Base-by-base conservation (phyloP, 1,139 yeast genomes). In the Magnusiomyces tetraspermus region DNA sequence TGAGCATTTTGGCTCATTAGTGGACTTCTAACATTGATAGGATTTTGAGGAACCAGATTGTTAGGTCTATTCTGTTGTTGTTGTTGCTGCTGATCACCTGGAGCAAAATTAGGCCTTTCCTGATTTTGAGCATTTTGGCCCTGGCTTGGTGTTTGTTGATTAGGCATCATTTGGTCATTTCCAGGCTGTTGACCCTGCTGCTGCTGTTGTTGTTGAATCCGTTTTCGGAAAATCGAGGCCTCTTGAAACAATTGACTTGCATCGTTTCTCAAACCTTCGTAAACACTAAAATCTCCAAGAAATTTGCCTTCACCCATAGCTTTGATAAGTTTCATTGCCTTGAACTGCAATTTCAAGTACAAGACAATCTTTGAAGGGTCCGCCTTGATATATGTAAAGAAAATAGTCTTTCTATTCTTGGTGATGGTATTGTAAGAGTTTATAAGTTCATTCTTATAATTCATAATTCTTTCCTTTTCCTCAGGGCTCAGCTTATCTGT, bases 1-100 rank as follows among this genome's bases (percentile, higher is more conserved):
- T 17, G 46, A 41, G 46, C n/a, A 28, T 43, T 43, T 30, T 43
- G 46, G 26, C n/a, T 28, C 31, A 28, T 2, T 23, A 43, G n/a
- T 17, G 46, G 46, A 17, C 26, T 43, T 19, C 46, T 22, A 38
- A 5, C 42, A 19, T 21, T 28, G 23, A 28, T 15, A 2, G 33
- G n/a, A 43, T 21, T 26, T 23, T 43, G 46, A n/a, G 36, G 24
- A 13, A 21, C 30, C 40, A 47, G 37, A 22, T 21, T 40, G 21
- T 23, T 19, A n/a, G n/a, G n/a, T 36, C 15, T 40, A 19, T 38
- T 38, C 15, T 19, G 42, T 19, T 38, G 42, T 15, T 38, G 42
- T 30, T 8, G 11, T n/a, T n/a, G n/a, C n/a, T n/a, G n/a, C n/a
- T 17, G 24, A n/a, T n/a, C n/a, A n/a, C n/a, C n/a, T n/a, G n/a